Conservation (phyloP, 768 basidiomycete genomes). For the Psilocybe subaeruginosa region DNA sequence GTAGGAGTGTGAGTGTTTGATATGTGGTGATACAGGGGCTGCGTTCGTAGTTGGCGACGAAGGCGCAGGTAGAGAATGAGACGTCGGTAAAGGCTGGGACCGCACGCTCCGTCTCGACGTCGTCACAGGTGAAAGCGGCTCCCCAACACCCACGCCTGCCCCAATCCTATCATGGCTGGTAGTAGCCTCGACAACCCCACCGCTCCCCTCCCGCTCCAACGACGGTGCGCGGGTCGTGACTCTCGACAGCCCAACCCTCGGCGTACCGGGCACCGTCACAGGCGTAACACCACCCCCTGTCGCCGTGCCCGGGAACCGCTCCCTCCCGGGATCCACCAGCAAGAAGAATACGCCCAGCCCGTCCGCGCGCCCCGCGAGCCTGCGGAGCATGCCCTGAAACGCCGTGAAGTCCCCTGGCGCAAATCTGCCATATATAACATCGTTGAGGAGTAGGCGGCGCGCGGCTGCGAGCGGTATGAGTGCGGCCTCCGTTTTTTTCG, state of each 20-base stretch:
- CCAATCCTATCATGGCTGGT: background rate
- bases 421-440: slow-evolving; percentile 64
- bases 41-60: background rate
- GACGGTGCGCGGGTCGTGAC: background rate
- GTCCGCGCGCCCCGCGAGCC: slow-evolving; percentile 58
- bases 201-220: background rate
- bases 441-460: slow-evolving; percentile 54
- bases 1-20: background rate
- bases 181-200: background rate
- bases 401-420: slow-evolving; percentile 55
- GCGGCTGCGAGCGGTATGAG: slow-evolving; percentile 57
- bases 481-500: slow-evolving; percentile 47
- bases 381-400: slow-evolving; percentile 52
- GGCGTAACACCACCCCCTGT: background rate
- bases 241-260: slow-evolving; percentile 1
- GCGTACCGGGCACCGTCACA: slow-evolving; percentile 1
- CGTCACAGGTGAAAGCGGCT: background rate
- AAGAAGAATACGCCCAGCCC: slow-evolving; percentile 66
- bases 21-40: background rate
- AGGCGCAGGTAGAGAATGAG: background rate
- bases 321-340: slow-evolving; percentile 64
- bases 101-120: background rate
- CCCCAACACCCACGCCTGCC: too few relatives aligned
- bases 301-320: slow-evolving; percentile 53
- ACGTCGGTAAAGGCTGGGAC: background rate